These are phyloP conservation scores for Rhizopus microsporus DNA, from an alignment of 371 early-diverging fungal species.

Conservation along the genomic window DNA sequence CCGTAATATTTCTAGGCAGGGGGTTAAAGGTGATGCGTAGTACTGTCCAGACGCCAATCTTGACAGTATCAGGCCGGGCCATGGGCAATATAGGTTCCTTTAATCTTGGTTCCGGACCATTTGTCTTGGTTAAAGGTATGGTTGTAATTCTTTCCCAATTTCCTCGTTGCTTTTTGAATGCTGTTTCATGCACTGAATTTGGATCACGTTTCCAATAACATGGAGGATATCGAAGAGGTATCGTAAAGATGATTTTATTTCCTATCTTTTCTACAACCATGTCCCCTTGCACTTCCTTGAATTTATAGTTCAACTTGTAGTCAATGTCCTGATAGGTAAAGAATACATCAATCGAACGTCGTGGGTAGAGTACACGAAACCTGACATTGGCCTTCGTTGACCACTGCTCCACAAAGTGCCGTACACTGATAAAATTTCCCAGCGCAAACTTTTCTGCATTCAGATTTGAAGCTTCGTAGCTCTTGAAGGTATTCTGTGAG, in stretches of 20 bases:
- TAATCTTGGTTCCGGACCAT: not conserved
- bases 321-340: slow-evolving; percentile 28
- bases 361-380: slow-evolving; percentile 24
- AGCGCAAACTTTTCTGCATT: slow-evolving; percentile 7
- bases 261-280: slow-evolving; percentile 28
- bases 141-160: slow-evolving; percentile 33
- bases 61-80: slow-evolving; percentile 9
- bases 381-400: not conserved
- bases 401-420: slow-evolving; percentile 24
- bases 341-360: slow-evolving; percentile 23
- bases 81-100: slow-evolving; percentile 22
- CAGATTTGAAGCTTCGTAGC: not conserved
- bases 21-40: slow-evolving; percentile 33
- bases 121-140: slow-evolving; percentile 20
- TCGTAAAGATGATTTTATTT: slow-evolving; percentile 23
- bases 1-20: not conserved
- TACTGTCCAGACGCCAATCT: slow-evolving; percentile 44
- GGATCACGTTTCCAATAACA: slow-evolving; percentile 30
- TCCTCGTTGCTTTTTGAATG: not conserved
- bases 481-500: not conserved
- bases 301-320: slow-evolving; percentile 33
- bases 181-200: slow-evolving; percentile 6
- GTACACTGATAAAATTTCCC: slow-evolving; percentile 12
- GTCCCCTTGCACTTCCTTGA: slow-evolving; percentile 33
- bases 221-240: slow-evolving; percentile 32